Evolutionary conservation across 352 stramenopile species (phyloP), one percentile per base, ranked within the genome.

Genomic region (Blastocystis sp.): DNA sequence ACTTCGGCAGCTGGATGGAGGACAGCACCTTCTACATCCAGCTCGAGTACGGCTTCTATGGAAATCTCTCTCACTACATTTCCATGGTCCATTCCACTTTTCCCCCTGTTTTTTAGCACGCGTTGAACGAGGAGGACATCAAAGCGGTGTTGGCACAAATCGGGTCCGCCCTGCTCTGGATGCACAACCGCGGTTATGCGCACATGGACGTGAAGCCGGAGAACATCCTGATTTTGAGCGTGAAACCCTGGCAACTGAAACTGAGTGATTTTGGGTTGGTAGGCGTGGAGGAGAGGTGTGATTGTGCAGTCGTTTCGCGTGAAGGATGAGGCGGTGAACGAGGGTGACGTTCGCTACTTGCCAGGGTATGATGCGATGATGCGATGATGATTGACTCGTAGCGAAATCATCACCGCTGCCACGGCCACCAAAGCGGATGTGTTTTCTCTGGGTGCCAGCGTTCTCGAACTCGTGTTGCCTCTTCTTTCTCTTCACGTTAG

Each of bases 171-270:
- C 74, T 96, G 80, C 91, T 92, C 88, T 95, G 95, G 88, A 94
- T 93, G 66, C 93, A 96, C 89, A 92, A 93, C 69, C 91, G 92
- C 71, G 93, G 93, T 88, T 91, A 95, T 23, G 92, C 95, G 71
- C 92, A 90, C 56, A 56, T 89, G 40, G 89, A 90, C 64, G 88
- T 90, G 17, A 94, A 96, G 86, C 93, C 93, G 0, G 93, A 96
- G 82, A 96, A 96, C 89, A 88, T 96, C 67, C 89, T 96, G 38
- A 69, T 84, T 41, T 21, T 62, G 34, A 14, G 45, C 14, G 43
- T 53, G 7, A 70, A n/a, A 19, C 53, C 4, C 2, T 84, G 74
- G 74, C 21, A 28, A 3, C 69, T 84, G 40, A 84, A 84, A 48
- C 61, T 84, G 41, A 67, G 52, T 9, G 74, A 84, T 48, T 84